Conservation (phyloP, 202 grass and related monocot genomes). For the Zoysia matrella region DNA sequence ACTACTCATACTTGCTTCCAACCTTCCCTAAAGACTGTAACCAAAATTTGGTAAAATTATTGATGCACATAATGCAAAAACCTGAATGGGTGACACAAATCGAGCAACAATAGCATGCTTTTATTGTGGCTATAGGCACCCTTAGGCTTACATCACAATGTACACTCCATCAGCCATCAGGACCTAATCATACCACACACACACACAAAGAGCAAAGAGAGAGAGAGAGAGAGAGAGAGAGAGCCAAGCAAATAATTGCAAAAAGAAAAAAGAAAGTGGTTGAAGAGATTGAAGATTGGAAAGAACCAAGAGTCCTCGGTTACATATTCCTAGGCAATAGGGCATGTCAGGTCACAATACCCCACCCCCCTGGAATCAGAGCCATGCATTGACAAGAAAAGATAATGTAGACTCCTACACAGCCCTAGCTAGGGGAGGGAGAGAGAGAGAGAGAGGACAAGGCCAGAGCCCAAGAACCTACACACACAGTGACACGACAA, state of each 20-base stretch:
- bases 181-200: not conserved
- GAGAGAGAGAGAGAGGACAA: constrained; percentile 71
- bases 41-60: not conserved
- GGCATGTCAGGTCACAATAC: constrained; percentile 81
- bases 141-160: not conserved
- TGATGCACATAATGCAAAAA: not conserved
- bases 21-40: not conserved
- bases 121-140: not conserved
- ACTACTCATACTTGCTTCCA: constrained; percentile 19
- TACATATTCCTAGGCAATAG: constrained; percentile 81
- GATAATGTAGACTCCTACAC: constrained; percentile 53
- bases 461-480: constrained; percentile 61
- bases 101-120: constrained; percentile 10
- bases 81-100: constrained; percentile 26
- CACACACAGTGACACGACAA: constrained; percentile 26
- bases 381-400: constrained; percentile 85
- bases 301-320: constrained; percentile 66
- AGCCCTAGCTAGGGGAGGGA: constrained; percentile 41
- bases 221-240: not conserved
- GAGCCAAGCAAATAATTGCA: constrained; percentile 38
- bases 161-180: not conserved
- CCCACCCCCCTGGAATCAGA: constrained; percentile 81
- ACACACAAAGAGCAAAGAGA: too few relatives aligned
- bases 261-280: constrained; percentile 32
- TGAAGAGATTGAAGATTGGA: constrained; percentile 46